phyloP scores from a whole-genome alignment of 2,329 filamentous ascomycete genomes.

The Leptodontidium sp. region DNA sequence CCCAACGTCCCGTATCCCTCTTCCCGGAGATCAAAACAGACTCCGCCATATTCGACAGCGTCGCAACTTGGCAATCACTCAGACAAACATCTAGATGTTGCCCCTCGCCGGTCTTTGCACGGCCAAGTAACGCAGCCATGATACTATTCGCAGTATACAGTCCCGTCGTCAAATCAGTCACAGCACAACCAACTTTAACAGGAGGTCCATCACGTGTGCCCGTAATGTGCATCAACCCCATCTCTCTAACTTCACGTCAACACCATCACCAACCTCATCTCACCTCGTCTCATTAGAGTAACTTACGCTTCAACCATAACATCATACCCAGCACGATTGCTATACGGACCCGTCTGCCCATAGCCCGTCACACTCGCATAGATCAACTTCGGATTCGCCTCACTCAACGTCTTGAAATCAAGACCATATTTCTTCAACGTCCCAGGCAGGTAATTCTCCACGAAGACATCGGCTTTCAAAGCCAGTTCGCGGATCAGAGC shows the following conservation, averaged over 20 bases:
- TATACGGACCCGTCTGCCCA: slow-evolving; percentile 90
- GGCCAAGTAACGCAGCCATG: slow-evolving; percentile 83
- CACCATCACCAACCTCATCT: neutral
- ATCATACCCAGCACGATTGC: slow-evolving; percentile 88
- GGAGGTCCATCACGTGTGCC: slow-evolving; percentile 85
- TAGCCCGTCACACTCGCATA: slow-evolving; percentile 97
- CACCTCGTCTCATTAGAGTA: neutral
- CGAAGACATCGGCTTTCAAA: slow-evolving; percentile 85
- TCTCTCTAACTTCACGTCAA: slow-evolving; percentile 59
- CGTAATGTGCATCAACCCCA: slow-evolving; percentile 98
- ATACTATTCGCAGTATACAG: slow-evolving; percentile 93
- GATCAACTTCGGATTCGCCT: slow-evolving; percentile 84
- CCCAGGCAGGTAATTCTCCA: slow-evolving; percentile 94
- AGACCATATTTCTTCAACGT: slow-evolving; percentile 87
- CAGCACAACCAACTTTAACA: slow-evolving; percentile 94
- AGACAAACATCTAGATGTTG: slow-evolving; percentile 90
- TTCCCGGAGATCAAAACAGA: slow-evolving; percentile 86
- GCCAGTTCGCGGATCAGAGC: slow-evolving; percentile 85
- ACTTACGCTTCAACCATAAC: slow-evolving; percentile 90
- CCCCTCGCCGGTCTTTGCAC: slow-evolving; percentile 76
- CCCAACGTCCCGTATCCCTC: slow-evolving; percentile 88
- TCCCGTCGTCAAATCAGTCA: slow-evolving; percentile 92
- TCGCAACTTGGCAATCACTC: slow-evolving; percentile 92
- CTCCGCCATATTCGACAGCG: slow-evolving; percentile 89
- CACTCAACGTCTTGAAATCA: slow-evolving; percentile 80